Base-by-base conservation (phyloP, 306 rosid genomes). In the Pyrus bretschneideri region DNA sequence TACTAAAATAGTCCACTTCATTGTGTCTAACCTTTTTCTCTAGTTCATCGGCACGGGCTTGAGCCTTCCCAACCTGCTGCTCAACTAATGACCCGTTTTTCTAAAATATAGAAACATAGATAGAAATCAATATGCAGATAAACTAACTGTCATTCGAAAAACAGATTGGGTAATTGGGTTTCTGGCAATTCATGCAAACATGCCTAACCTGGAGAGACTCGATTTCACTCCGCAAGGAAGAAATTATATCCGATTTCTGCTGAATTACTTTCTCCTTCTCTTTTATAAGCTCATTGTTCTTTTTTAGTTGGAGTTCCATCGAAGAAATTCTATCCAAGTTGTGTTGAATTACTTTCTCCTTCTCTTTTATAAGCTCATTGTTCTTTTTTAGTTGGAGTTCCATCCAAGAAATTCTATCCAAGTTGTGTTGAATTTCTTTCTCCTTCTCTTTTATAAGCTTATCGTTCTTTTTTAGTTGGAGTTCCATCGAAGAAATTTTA, bases 21-120 rank as follows among this genome's bases (percentile, higher is more conserved):
- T 69, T 74, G 23, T 42, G 27, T 49, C 87, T 78, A 65, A 89
- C 98, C 98, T 92, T 90, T 45, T 88, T 87, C 81, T 89, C 93
- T 58, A 95, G 87, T 88, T 89, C 96, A 73, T 79, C 86, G 78
- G 93, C 96, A 62, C 89, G 98, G 25, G 97, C 97, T 86, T 88
- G 81, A 75, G 93, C 98, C 91, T 90, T 87, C 71, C 79, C 93
- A 67, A 87, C 9, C 9, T 35, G 40, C 40, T 7, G 87, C 81
- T 87, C 88, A 9, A 78, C 85, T 78, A 63, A 51, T 3, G 89
- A 49, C 61, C 86, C 93, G 44, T 89, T 90, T 83, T 90, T 74
- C 99, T 96, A 77, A 19, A 31, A 69, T 18, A 75, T 45, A 79
- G 55, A 4, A 23, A 35, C 52, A 67, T 6, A 19, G 62, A n/a